Base-by-base conservation (phyloP, 768 basidiomycete genomes). In the Wakefieldia striispora region DNA sequence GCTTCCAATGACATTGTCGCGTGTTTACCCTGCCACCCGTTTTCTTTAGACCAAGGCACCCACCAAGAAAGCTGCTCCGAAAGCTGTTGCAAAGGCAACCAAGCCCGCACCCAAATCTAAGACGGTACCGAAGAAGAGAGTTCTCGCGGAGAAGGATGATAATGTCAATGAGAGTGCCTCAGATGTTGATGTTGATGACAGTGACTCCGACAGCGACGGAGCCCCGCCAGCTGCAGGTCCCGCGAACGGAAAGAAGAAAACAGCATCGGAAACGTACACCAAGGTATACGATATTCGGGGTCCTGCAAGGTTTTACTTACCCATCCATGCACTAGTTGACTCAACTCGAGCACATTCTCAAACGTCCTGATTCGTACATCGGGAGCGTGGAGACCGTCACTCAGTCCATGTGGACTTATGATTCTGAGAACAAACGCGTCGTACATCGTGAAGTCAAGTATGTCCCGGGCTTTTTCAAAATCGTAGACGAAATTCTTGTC, bases 381-480 rank as follows among this genome's bases (percentile, higher is more conserved):
- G 97, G 97, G 16, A 97, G 93, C 50, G 86, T 97, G 3, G 95
- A 98, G 68, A 84, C 83, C 0, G 77, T 92, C 47, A 88, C 83
- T 0, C 88, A 95, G 64, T 59, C 71, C 23, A 93, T 98, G 84
- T 99, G 97, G 97, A 91, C 92, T 2, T 95, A 85, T 65, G 93
- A 98, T 66, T 75, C 81, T 1, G 85, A 84, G 31, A 81, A 73
- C 34, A 94, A 92, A 62, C 85, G 84, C 24, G 93, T 99, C 86
- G 82, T 82, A 1, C 70, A 83, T 60, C 79, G 86, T 61, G 93
- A 84, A 41, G 88, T 87, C 55, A 90, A 83, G 60, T 99, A 87
- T 63, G 95, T 97, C 2, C 97, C 97, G 0, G 97, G 95, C 45
- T 95, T 99, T 69, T 94, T 95, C 81, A 99, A 99, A 78, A 99